These are phyloP conservation scores for Exophiala xenobiotica DNA, from an alignment of 2,329 filamentous ascomycete species.

Conservation along the genomic window DNA sequence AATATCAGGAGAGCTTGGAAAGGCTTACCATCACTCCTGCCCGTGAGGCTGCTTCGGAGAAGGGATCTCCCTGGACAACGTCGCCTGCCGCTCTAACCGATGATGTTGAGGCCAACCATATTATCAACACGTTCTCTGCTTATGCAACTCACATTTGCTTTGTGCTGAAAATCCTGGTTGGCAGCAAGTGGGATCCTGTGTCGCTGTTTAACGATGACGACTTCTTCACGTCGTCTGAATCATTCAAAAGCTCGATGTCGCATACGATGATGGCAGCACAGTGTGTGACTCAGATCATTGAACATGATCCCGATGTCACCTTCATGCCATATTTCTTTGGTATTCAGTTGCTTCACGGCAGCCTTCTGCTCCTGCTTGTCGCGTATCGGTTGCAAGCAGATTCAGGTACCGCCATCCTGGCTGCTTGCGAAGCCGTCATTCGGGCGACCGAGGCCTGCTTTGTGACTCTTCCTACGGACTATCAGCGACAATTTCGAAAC, in stretches of 20 bases:
- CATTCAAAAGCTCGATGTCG: conserved; percentile 48
- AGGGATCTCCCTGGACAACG: conserved; percentile 14
- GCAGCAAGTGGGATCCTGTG: conserved; percentile 53
- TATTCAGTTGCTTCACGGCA: conserved; percentile 54
- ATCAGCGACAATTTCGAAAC: conserved; percentile 57
- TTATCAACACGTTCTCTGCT: conserved; percentile 43
- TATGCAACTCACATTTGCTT: conserved; percentile 52
- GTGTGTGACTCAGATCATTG: conserved; percentile 48
- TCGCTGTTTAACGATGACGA: conserved; percentile 52
- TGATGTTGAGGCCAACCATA: conserved; percentile 34
- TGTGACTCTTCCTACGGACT: conserved; percentile 52
- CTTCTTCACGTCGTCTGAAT: conserved; percentile 49
- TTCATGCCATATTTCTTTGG: conserved; percentile 57
- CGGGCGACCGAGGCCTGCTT: conserved; percentile 54
- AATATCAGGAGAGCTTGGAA: conserved; percentile 43
- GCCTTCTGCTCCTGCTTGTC: conserved; percentile 51
- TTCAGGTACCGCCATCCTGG: conserved; percentile 38
- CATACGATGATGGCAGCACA: conserved; percentile 51
- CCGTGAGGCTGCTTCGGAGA: conserved; percentile 7
- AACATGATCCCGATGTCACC: conserved; percentile 50
- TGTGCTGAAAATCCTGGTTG: conserved; percentile 50
- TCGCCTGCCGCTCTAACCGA: conserved; percentile 17
- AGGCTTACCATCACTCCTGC: conserved; percentile 24
- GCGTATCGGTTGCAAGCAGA: conserved; percentile 48
- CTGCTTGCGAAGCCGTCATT: conserved; percentile 52